Conservation (phyloP, 139 green algal genomes). For the Astrephomene gubernaculifera region DNA sequence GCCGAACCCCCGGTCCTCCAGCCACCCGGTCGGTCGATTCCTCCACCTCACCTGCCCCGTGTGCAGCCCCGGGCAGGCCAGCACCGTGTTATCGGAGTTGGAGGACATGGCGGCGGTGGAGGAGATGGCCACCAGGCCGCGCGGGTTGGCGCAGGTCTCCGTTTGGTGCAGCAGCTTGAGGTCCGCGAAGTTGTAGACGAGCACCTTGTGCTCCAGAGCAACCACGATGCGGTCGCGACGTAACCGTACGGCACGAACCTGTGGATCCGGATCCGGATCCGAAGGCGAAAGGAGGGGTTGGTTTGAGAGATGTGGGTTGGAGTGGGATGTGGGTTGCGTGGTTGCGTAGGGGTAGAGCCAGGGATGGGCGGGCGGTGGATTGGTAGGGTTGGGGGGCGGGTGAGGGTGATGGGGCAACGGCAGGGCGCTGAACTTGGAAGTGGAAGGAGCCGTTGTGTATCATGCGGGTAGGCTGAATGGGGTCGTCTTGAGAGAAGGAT, state of each 20-base stretch:
- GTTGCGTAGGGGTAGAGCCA: neutral
- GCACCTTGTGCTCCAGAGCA: conserved; percentile 91
- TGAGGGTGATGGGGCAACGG: neutral
- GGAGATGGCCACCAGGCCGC: conserved; percentile 88
- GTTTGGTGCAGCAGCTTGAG: conserved; percentile 91
- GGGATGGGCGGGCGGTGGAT: neutral
- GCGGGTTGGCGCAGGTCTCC: conserved; percentile 90
- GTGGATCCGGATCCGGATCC: neutral
- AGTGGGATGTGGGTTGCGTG: neutral
- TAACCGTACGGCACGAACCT: conserved; percentile 90
- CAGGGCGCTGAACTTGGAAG: no score
- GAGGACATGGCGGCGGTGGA: conserved; percentile 80
- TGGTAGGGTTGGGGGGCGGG: neutral
- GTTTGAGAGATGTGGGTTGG: neutral
- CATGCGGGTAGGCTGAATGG: no score
- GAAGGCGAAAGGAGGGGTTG: neutral
- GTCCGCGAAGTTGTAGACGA: conserved; percentile 97
- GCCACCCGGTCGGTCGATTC: neutral
- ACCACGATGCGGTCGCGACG: conserved; percentile 94
- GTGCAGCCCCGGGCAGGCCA: conserved; percentile 95
- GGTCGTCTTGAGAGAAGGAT: no score
- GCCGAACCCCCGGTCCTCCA: neutral
- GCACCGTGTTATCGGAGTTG: conserved; percentile 80
- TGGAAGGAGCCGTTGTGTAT: no score
- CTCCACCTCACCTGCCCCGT: conserved; percentile 78